Percentiles rank a stretch among this genome's conserved stretches.
Conservation (phyloP, 1,139 yeast species). For the Sugiyamaella neomexicana region DNA sequence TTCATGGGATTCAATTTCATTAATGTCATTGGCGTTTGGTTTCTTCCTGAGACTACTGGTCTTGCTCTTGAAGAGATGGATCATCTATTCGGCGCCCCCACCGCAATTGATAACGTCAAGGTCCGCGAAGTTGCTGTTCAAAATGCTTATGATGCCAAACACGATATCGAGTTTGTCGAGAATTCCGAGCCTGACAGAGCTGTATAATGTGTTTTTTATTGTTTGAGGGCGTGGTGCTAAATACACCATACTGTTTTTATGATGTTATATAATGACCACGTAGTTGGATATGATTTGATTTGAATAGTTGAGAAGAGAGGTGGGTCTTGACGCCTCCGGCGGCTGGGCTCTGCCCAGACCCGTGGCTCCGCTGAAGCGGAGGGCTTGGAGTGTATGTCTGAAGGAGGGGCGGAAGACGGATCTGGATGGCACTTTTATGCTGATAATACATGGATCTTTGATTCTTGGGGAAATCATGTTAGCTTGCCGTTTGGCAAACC, state of each 20-base stretch:
- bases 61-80: conserved; percentile 74
- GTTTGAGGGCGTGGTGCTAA: too few species aligned
- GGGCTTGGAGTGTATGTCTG: not conserved
- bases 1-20: conserved; percentile 62
- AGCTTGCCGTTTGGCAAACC: too few species aligned
- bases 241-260: too few species aligned
- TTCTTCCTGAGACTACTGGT: conserved; percentile 75
- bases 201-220: not conserved
- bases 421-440: too few species aligned
- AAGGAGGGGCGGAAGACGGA: too few species aligned
- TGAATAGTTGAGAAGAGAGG: too few species aligned
- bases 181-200: not conserved
- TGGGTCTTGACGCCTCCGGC: not conserved
- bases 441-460: too few species aligned
- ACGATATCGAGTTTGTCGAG: conserved; percentile 12
- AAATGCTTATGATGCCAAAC: conserved; percentile 16
- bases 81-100: conserved; percentile 24
- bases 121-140: conserved; percentile 16
- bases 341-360: conserved; percentile 5
- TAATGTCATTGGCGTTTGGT: conserved; percentile 55
- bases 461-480: too few species aligned
- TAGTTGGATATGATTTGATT: not conserved
- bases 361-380: not conserved
- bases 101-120: conserved; percentile 19
- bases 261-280: not conserved